Base-by-base conservation (phyloP, 495 filamentous ascomycete species). In the Evernia prunastri region DNA sequence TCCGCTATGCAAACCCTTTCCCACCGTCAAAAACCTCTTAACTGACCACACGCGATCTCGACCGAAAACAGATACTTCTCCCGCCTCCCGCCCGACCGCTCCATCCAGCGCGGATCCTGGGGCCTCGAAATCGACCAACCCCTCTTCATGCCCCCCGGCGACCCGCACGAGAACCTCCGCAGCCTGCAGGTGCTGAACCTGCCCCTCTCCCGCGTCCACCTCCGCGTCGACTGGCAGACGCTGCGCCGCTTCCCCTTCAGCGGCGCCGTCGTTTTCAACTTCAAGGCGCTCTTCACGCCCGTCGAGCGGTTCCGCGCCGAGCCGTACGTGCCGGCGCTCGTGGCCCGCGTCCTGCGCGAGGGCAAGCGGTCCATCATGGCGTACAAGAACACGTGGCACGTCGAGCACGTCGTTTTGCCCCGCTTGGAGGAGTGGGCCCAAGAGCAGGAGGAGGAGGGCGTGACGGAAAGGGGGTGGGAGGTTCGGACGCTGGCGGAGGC, bases 211-310 rank as follows among this genome's bases (percentile, higher is more conserved):
- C 83, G 89, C 29, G 79, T 88, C 67, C 74, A 87, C 62, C 80
- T 96, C 18, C 84, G 92, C n/a, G 91, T 94, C 4, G 92, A 96
- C 72, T 94, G 91, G 89, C 92, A 96, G 74, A 96, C 92, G 0
- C 80, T 96, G 23, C 85, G 92, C 17, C 82, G 92, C 33, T 77
- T 96, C 1, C 92, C 92, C 3, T 74, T 96, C 7, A 89, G 86
- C 0, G 89, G 82, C 0, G 86, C 81, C 0, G 76, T 96, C 12
- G 82, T 90, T 4, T 96, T 96, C 76, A 96, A 96, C 71, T 96
- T 92, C 83, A 96, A 94, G 71, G 92, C 87, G 0, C 72, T 96
- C 0, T 96, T 96, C 76, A 94, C 90, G 4, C 88, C 88, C 0
- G 72, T 96, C 0, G 71, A 77, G 23, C 86, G 89, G 67, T 86